Base-by-base conservation (phyloP, 2,329 filamentous ascomycete species). In the Aspergillus proliferans region DNA sequence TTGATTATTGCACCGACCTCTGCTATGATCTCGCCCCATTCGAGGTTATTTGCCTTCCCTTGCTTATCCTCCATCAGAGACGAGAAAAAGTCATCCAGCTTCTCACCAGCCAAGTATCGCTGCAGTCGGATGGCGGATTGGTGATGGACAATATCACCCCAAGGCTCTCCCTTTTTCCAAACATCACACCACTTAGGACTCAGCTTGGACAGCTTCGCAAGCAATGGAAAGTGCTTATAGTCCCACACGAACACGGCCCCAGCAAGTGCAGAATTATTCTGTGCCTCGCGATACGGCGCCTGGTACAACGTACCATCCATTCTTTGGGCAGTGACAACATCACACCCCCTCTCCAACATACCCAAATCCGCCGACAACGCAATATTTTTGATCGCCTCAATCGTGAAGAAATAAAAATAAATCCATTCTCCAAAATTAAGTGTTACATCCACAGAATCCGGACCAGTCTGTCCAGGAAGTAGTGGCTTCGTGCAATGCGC, bases 381-480 rank as follows among this genome's bases (percentile, higher is more conserved):
- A 54, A 80, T 80, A 46, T 78, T 73, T 10, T 74, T 75, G 41
- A 80, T 79, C 3, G 75, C 76, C 48, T 81, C 77, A 6, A 80
- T 64, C 0, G 76, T 76, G 58, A 80, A 80, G 59, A 76, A 76
- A 60, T 78, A 79, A n/a, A 76, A 76, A 60, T 78, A 79, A n/a
- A 70, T 65, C 70, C 70, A 80, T 6, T 65, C 63, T 5, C 75
- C 71, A 48, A 72, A 78, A 52, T 80, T 73, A n/a, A 80, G 62
- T 0, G 63, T 74, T 6, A 77, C 48, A 43, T 78, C 75, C 21
- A 64, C 57, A 1, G 66, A 51, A 4, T 58, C 53, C 0, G 68
- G 66, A 4, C 46, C 46, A n/a, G 48, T 47, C 4, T 45, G 46
- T 36, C 40, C 47, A 46, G 19, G 46, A 15, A 21, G 18, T 5